Conservation (phyloP, 1,284 basidiomycete genomes). For the Ceratobasidium sp. region DNA sequence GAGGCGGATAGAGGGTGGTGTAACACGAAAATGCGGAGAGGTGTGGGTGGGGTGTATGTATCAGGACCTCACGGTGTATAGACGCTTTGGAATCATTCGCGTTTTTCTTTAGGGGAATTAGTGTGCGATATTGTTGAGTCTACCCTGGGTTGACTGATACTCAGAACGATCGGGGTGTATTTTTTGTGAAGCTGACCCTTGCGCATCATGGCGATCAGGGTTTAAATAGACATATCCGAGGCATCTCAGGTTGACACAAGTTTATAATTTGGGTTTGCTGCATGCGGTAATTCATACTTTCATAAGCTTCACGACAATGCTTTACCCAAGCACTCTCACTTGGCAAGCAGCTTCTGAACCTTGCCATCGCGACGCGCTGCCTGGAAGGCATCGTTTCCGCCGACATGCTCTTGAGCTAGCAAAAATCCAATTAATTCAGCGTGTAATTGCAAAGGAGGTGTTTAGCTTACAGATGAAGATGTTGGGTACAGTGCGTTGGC, state of each 20-base stretch:
- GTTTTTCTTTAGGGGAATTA: neutral
- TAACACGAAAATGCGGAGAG: conserved; percentile 2
- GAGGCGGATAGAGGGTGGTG: conserved; percentile 38
- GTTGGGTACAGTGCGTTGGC: conserved; percentile 75
- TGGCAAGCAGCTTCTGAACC: conserved; percentile 56
- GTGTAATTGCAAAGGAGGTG: neutral
- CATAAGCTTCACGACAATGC: neutral
- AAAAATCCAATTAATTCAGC: neutral
- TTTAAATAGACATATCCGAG: neutral
- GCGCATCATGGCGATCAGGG: conserved; percentile 15
- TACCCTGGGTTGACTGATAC: neutral
- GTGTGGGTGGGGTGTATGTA: neutral
- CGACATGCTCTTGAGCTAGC: conserved; percentile 69
- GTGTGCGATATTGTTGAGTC: too few species aligned
- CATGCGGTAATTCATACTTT: neutral
- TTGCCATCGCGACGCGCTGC: conserved; percentile 57
- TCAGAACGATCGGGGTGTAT: neutral
- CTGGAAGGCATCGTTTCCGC: conserved; percentile 64
- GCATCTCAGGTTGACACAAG: neutral
- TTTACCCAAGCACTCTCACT: neutral
- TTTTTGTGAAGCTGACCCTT: neutral
- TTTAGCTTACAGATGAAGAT: conserved; percentile 73
- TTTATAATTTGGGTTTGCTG: conserved; percentile 25
- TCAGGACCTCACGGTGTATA: conserved; percentile 17
- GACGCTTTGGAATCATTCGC: conserved; percentile 26